phyloP scores from a whole-genome alignment of 768 basidiomycete species.

The Phylloporus sp. region DNA sequence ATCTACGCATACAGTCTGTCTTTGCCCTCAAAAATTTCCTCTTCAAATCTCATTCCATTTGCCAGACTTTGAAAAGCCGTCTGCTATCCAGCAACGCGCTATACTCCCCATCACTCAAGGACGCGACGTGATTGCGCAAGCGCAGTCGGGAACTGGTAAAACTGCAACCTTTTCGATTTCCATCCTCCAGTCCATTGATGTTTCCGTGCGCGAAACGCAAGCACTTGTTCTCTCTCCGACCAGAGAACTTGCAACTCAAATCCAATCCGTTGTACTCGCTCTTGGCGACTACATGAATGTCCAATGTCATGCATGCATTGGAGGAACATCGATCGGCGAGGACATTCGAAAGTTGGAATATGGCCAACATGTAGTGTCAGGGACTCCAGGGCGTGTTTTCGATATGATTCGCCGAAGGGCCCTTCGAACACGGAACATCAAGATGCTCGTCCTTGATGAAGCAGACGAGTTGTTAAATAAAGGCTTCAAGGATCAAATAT shows the following conservation, averaged over 20 bases:
- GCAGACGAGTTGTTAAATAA: constrained; percentile 96
- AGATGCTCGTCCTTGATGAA: constrained; percentile 94
- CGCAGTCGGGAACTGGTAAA: constrained; percentile 99
- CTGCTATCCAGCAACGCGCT: constrained; percentile 97
- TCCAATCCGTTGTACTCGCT: constrained; percentile 94
- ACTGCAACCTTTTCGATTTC: constrained; percentile 98
- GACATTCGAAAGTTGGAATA: constrained; percentile 97
- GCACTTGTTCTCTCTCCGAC: constrained; percentile 96
- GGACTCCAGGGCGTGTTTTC: constrained; percentile 96
- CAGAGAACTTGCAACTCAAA: constrained; percentile 98
- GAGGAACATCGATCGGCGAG: constrained; percentile 95
- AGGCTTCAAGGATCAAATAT: constrained; percentile 99
- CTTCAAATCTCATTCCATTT: constrained; percentile 2
- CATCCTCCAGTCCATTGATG: constrained; percentile 96
- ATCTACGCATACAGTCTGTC: constrained; percentile 94
- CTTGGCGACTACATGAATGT: constrained; percentile 99
- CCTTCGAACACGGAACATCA: constrained; percentile 93
- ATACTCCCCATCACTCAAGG: constrained; percentile 95
- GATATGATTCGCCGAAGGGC: constrained; percentile 97
- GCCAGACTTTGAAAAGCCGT: constrained; percentile 93
- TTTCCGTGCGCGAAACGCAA: constrained; percentile 90
- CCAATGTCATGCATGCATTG: constrained; percentile 97
- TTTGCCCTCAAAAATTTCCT: not conserved
- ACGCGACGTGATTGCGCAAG: constrained; percentile 97
- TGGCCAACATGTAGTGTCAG: constrained; percentile 95